phyloP scores from a whole-genome alignment of 2,329 filamentous ascomycete genomes.

The Pyrenophora graminea region DNA sequence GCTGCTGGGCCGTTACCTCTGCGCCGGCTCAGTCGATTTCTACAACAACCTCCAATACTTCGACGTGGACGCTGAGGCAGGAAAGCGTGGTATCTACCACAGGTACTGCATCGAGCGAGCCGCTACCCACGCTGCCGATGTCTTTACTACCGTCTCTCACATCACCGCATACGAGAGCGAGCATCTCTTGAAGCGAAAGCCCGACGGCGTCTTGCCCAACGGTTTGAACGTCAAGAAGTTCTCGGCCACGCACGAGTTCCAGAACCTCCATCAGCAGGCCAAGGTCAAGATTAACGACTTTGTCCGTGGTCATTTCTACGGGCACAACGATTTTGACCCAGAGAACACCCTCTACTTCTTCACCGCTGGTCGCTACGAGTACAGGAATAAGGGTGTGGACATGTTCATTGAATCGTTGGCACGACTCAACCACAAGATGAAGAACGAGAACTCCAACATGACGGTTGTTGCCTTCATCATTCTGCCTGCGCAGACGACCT shows the following conservation, averaged over 20 bases:
- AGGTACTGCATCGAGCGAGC: constrained; percentile 97
- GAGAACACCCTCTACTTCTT: constrained; percentile 98
- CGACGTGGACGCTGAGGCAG: constrained; percentile 93
- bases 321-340: constrained; percentile 94
- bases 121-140: constrained; percentile 87
- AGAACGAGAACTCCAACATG: constrained; percentile 80
- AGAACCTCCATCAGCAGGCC: constrained; percentile 93
- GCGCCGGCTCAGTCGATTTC: constrained; percentile 96
- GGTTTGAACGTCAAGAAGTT: constrained; percentile 98
- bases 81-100: constrained; percentile 98
- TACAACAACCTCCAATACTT: constrained; percentile 99
- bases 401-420: constrained; percentile 99
- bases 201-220: constrained; percentile 93
- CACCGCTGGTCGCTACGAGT: constrained; percentile 95
- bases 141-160: constrained; percentile 98
- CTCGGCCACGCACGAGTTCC: constrained; percentile 97
- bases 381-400: constrained; percentile 96
- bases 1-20: constrained; percentile 91
- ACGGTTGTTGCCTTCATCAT: constrained; percentile 98
- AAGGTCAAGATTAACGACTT: constrained; percentile 99
- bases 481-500: constrained; percentile 96
- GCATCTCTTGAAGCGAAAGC: constrained; percentile 95
- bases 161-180: constrained; percentile 99
- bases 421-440: constrained; percentile 90
- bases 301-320: constrained; percentile 96